Base-by-base conservation (phyloP, 2,329 filamentous ascomycete genomes). In the Aspergillus latus region DNA sequence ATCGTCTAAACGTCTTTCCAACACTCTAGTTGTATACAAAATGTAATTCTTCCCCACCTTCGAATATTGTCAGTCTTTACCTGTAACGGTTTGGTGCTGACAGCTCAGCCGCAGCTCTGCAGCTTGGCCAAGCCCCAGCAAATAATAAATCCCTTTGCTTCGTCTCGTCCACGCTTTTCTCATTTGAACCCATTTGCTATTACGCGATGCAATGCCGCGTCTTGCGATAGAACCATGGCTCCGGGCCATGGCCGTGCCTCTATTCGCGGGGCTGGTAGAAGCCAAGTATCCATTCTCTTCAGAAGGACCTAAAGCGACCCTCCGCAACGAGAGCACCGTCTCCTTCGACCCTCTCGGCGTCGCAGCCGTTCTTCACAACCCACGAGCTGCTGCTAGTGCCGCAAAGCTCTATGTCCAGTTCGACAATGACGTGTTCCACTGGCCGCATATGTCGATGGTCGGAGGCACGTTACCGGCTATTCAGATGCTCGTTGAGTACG, bases 291-390 rank as follows among this genome's bases (percentile, higher is more conserved):
- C 61, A 26, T 49, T 63, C 16, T 58, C 59, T 4, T 49, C 51
- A 1, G 42, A 45, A 37, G 47, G 37, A 11, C 61, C 60, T 5
- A 49, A 58, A 43, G 62, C 62, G 13, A 58, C 40, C 15, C 58
- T 64, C 43, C 52, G 50, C 30, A 43, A 55, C 43, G 60, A 62
- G 3, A 53, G 43, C 21, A 44, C 58, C 1, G 63, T 71, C 30
- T 66, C 68, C 8, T 71, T 71, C 52, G 69, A 71, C 45, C 69
- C 69, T 5, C 65, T 71, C n/a, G 69, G 67, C 40, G 69, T 71
- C 15, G 69, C 69, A 0, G 69, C 69, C 1, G 62, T 71, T 15
- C 62, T 71, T 3, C 60, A 62, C 49, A 71, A 71, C 53, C 67
- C 68, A 2, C 68, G 69, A 16, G 69, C 66, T 46, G 64, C 66